Base-by-base conservation (phyloP, 106 monocot species). In the Iris macrosiphon region DNA sequence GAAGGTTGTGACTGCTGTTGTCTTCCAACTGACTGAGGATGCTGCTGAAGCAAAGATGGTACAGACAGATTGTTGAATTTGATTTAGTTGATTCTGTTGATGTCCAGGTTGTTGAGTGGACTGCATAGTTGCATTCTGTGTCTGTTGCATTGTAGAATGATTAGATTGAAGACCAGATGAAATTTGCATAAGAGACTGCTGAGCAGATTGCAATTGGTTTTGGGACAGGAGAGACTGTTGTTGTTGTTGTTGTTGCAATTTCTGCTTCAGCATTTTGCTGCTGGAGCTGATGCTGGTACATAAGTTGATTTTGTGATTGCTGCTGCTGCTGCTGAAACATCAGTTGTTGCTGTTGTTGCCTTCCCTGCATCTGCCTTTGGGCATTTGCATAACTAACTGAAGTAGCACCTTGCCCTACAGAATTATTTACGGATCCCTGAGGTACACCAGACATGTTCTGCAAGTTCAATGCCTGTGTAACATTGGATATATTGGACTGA, bases 51-150 rank as follows among this genome's bases (percentile, higher is more conserved):
- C 34, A 77, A 45, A 52, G 79, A 67, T 44, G 76, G 38, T 24
- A 68, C 49, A 34, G 84, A 68, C 49, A 34, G 84, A 60, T 49
- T 77, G 80, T 49, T 74, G 88, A 28, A 78, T 46, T 37, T 72
- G 60, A 59, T 68, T 93, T 44, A 75, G 46, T 27, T 81, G 84
- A 67, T 68, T 80, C 61, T 84, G 91, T 54, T 79, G 77, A 61
- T 76, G 32, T 11, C 64, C 40, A 45, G 70, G 4, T n/a, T 77
- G 82, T 5, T 57, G 25, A 52, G 68, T 54, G n/a, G 76, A 73
- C 52, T 77, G 87, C 31, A 78, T 65, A 23, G 49, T 65, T 41
- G 76, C 10, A 31, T 74, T 40, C 18, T 84, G 89, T 10, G 77
- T 25, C 45, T 83, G 79, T 34, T 67, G 82, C 33, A 74, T 63